Evolutionary conservation across 1,139 yeast genomes (phyloP).

Genomic region (Diutina neorugosa): DNA sequence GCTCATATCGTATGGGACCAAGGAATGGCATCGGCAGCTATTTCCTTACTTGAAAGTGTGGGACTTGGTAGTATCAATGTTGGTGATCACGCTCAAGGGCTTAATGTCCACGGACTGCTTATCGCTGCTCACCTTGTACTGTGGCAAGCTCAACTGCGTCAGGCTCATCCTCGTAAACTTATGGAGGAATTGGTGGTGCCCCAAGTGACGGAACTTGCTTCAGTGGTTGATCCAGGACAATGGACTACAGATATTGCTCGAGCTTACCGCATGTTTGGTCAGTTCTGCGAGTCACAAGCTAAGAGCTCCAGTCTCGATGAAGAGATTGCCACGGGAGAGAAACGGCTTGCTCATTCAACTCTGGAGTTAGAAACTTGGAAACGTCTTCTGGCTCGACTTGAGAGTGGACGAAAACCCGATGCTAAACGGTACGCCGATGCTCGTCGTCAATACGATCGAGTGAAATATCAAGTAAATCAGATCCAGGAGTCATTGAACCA

Average conservation of each 20-base stretch:
- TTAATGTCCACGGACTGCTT: slow-evolving; percentile 16
- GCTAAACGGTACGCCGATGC: slow-evolving; percentile 22
- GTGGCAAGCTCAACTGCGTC: slow-evolving; percentile 64
- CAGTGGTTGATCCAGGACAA: slow-evolving; percentile 10
- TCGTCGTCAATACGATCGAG: slow-evolving; percentile 33
- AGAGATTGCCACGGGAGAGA: slow-evolving; percentile 30
- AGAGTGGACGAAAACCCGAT: background rate
- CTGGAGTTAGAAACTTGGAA: slow-evolving; percentile 30
- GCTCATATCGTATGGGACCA: slow-evolving; percentile 52
- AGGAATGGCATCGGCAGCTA: slow-evolving; percentile 41
- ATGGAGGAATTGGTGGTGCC: slow-evolving; percentile 45
- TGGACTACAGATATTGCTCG: slow-evolving; percentile 17
- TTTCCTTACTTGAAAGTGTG: slow-evolving; percentile 30
- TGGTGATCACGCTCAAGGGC: slow-evolving; percentile 11
- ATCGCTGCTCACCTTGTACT: slow-evolving; percentile 44
- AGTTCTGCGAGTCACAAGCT: slow-evolving; percentile 63
- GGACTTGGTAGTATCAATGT: slow-evolving; percentile 10
- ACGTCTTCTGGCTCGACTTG: background rate
- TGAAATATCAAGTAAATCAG: slow-evolving; percentile 33
- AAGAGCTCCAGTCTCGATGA: slow-evolving; percentile 31
- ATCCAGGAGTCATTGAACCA: slow-evolving; percentile 37
- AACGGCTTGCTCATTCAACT: slow-evolving; percentile 24
- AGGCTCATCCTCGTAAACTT: slow-evolving; percentile 49
- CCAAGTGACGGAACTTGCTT: slow-evolving; percentile 14
- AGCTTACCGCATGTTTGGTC: slow-evolving; percentile 51